phyloP scores from a whole-genome alignment of 2,329 filamentous ascomycete species.

The Aspergillus sp. region DNA sequence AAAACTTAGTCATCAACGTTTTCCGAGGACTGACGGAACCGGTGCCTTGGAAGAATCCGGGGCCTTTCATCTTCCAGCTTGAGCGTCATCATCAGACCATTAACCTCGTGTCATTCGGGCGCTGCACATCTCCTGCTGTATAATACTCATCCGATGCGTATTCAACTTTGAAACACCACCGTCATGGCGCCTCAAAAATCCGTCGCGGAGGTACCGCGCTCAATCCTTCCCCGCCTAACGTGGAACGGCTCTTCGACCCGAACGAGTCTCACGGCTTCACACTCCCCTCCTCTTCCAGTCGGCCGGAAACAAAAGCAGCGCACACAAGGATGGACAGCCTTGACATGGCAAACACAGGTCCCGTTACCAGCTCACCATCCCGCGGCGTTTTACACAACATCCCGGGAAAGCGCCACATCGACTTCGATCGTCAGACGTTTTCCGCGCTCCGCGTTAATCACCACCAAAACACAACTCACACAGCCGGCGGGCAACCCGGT shows the following conservation, averaged over 20 bases:
- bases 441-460: conserved; percentile 17
- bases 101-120: neutral
- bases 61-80: neutral
- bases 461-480: conserved; percentile 20
- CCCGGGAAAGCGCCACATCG: conserved; percentile 20
- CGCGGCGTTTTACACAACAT: conserved; percentile 12
- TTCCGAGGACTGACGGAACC: neutral
- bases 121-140: neutral
- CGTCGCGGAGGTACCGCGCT: conserved; percentile 49
- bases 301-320: conserved; percentile 29
- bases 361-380: conserved; percentile 18
- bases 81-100: conserved; percentile 1
- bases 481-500: conserved; percentile 39
- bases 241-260: conserved; percentile 45
- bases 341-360: conserved; percentile 26
- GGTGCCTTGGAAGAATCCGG: conserved; percentile 7
- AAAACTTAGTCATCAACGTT: conserved; percentile 1
- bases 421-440: conserved; percentile 28
- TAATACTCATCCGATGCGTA: neutral
- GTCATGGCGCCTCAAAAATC: conserved; percentile 48
- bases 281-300: conserved; percentile 31
- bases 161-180: conserved; percentile 1
- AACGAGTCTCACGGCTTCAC: conserved; percentile 34
- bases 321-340: conserved; percentile 28
- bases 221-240: conserved; percentile 47